Conservation (phyloP, 495 filamentous ascomycete species). For the Penicillium waksmanii region DNA sequence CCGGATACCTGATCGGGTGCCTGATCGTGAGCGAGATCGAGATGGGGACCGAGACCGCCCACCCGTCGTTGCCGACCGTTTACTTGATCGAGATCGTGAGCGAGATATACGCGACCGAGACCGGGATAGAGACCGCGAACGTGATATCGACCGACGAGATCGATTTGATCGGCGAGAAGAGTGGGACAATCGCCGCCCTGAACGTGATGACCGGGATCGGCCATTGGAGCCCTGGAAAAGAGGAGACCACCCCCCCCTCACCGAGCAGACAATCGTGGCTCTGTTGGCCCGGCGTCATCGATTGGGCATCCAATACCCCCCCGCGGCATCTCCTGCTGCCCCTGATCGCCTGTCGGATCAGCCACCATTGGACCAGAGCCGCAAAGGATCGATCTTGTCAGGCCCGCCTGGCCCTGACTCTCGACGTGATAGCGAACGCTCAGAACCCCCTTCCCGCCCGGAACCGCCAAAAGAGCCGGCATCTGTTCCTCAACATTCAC, state of each 20-base stretch:
- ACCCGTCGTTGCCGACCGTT: conserved; percentile 3
- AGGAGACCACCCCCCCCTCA: conserved; percentile 45
- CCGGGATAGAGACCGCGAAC: conserved; percentile 38
- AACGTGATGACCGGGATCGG: conserved; percentile 61
- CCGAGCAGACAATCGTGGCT: conserved; percentile 46
- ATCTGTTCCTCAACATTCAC: conserved; percentile 49
- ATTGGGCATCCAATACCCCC: conserved; percentile 21
- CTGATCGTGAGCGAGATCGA: conserved; percentile 33
- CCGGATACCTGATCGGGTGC: not conserved
- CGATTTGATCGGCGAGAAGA: conserved; percentile 54
- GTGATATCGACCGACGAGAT: conserved; percentile 45
- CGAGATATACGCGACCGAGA: conserved; percentile 42
- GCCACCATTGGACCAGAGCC: conserved; percentile 31
- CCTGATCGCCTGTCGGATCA: conserved; percentile 31
- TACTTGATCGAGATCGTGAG: conserved; percentile 31
- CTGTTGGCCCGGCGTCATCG: conserved; percentile 34
- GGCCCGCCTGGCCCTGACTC: conserved; percentile 35
- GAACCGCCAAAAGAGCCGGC: conserved; percentile 47
- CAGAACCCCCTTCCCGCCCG: conserved; percentile 41
- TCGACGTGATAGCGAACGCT: conserved; percentile 47
- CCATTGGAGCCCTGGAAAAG: conserved; percentile 61
- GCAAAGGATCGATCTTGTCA: conserved; percentile 40
- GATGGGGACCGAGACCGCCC: conserved; percentile 31
- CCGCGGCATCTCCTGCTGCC: not conserved
- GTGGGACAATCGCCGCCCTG: conserved; percentile 39